Percentiles rank a stretch among this genome's conserved stretches.
Conservation (phyloP, 148 eudicot genomes). For the Salicornia ramosissima region DNA sequence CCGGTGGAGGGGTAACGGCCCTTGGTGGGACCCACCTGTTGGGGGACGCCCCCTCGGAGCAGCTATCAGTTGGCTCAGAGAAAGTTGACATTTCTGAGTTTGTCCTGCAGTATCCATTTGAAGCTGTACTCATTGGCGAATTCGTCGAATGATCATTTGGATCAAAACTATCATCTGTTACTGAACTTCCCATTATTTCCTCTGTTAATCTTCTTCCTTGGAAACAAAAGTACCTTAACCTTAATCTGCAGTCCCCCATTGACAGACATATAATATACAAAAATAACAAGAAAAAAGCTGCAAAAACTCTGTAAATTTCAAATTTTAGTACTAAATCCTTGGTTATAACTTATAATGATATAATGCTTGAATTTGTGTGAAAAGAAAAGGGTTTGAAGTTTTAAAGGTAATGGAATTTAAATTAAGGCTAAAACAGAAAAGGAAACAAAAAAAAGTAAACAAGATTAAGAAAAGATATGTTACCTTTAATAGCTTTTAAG, state of each 20-base stretch:
- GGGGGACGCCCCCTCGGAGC: conserved; percentile 54
- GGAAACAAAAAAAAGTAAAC: conserved; percentile 16
- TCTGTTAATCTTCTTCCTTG: conserved; percentile 19
- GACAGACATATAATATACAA: conserved; percentile 11
- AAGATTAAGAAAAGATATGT: conserved; percentile 13
- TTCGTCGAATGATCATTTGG: conserved; percentile 41
- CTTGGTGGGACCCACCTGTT: conserved; percentile 48
- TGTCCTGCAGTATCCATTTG: conserved; percentile 50
- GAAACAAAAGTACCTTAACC: conserved; percentile 25
- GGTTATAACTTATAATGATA: background rate
- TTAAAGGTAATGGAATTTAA: conserved; percentile 26
- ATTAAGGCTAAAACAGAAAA: conserved; percentile 2
- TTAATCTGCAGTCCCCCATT: conserved; percentile 31
- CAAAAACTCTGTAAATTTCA: conserved; percentile 15
- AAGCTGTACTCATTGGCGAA: conserved; percentile 40
- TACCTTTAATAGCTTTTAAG: conserved; percentile 60
- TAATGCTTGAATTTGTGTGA: conserved; percentile 14
- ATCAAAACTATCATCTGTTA: conserved; percentile 43
- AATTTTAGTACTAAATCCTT: conserved; percentile 17
- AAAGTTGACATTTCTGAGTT: conserved; percentile 56
- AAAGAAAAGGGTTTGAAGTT: conserved; percentile 22
- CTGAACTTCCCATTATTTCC: conserved; percentile 38
- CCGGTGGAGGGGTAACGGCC: conserved; percentile 42
- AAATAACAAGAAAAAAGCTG: conserved; percentile 12
- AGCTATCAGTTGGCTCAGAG: conserved; percentile 57